These are phyloP conservation scores for Hanseniaspora meyeri DNA, from an alignment of 805 yeast species.

Conservation along the genomic window DNA sequence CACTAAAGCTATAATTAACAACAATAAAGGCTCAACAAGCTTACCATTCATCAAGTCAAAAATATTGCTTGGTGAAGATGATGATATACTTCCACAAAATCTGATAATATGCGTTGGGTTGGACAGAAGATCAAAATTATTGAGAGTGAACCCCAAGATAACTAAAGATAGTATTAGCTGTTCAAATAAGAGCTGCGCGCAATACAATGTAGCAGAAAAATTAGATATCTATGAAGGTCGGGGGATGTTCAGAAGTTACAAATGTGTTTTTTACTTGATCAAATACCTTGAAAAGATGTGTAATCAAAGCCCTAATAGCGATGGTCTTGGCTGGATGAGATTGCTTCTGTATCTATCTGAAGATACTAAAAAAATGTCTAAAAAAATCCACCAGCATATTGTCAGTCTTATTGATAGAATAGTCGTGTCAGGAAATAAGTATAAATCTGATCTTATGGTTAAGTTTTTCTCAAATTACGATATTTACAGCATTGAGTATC, in stretches of 20 bases:
- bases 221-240: background rate
- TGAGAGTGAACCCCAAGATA: background rate
- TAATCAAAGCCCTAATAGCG: background rate
- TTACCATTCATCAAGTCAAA: background rate
- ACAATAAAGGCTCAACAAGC: background rate
- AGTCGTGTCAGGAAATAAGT: too few relatives aligned
- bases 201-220: background rate
- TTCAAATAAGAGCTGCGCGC: background rate
- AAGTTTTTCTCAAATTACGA: background rate
- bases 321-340: background rate
- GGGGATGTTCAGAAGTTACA: background rate
- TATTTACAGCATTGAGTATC: background rate
- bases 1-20: background rate
- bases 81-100: background rate
- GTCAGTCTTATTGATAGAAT: background rate
- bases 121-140: background rate
- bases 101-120: background rate
- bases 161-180: background rate
- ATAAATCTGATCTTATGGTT: background rate
- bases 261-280: background rate
- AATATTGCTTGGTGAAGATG: background rate
- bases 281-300: background rate
- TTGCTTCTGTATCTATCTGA: background rate
- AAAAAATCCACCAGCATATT: background rate
- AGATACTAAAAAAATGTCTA: background rate